Evolutionary conservation across 371 early-diverging fungal species (phyloP), one percentile per base, ranked within the genome.

Genomic region (Mortierella sp.): DNA sequence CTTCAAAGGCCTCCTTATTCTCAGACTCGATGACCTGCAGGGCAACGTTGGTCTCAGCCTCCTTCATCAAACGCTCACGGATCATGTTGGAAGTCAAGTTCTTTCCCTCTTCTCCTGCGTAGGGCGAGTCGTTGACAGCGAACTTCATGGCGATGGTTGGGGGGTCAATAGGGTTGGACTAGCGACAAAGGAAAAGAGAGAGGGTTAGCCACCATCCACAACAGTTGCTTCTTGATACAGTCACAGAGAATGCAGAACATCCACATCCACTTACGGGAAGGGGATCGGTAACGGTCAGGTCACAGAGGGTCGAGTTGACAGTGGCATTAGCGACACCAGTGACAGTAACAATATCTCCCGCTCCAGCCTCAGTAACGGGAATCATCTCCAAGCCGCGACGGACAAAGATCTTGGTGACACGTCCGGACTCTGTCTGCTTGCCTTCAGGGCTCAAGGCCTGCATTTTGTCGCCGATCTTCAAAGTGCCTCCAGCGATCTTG

Each of bases 91-190:
- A 95, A 0, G 96, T 95, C 71, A 96, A 88, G 73, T 87, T 88
- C 71, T 92, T 91, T 76, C 95, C 96, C 78, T 96, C 96, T 56
- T 92, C 90, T 48, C 96, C 96, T 5, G 91, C 95, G 72, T 96
- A 91, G 5, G 96, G 96, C 51, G 96, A 96, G 85, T 94, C 95
- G 82, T 96, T 96, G 71, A 95, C 95, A 46, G 91, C 90, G 79
- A 96, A 95, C 56, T 90, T 89, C 93, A 96, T 96, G 68, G 95
- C 93, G 60, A 96, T 93, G 4, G 96, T 96, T 0, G 96, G 96
- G 41, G 94, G 95, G 79, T 96, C 96, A 72, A 96, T 90, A 5
- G 95, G 92, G 73, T 93, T 90, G 75, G 90, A 93, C 80, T 83
- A 78, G 11, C 8, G 24, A 3, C 4, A 46, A 46, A 11, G 24